Evolutionary conservation across 495 filamentous ascomycete genomes (phyloP).

Genomic region (Cercophora scortea): DNA sequence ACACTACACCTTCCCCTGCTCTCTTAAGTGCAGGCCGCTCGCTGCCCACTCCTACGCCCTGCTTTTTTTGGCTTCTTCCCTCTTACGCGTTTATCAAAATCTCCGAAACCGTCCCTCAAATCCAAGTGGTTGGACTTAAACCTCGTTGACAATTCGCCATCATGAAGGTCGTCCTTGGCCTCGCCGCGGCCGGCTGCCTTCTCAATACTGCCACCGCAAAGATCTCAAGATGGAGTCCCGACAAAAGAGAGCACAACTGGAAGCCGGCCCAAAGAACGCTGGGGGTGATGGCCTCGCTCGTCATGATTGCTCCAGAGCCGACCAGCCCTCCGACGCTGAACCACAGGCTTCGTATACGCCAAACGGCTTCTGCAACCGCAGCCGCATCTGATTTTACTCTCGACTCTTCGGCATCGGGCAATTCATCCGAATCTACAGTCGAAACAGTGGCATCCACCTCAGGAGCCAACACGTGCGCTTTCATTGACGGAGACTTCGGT

Average conservation of each 20-base stretch:
- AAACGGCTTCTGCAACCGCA: too few relatives aligned
- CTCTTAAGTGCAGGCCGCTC: neutral
- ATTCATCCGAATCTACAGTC: too few relatives aligned
- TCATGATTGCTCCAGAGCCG: conserved; percentile 8
- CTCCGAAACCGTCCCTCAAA: neutral
- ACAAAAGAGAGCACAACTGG: conserved; percentile 7
- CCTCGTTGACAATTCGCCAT: neutral
- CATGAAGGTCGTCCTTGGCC: conserved; percentile 12
- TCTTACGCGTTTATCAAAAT: neutral
- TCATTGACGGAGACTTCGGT: conserved; percentile 12
- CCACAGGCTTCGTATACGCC: neutral
- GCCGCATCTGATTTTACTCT: too few relatives aligned
- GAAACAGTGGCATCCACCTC: too few relatives aligned
- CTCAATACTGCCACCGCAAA: conserved; percentile 12
- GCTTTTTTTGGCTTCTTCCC: neutral
- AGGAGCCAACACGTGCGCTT: conserved; percentile 18
- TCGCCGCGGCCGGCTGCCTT: conserved; percentile 10
- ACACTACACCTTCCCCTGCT: neutral
- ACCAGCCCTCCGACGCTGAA: neutral
- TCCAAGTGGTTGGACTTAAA: neutral
- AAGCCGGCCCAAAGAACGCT: conserved; percentile 14
- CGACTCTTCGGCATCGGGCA: neutral
- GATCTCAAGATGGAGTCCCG: conserved; percentile 12
- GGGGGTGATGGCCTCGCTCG: conserved; percentile 12
- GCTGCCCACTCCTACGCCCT: neutral